Conservation (phyloP, 2,329 filamentous ascomycete genomes). For the Exophiala dermatitidis region DNA sequence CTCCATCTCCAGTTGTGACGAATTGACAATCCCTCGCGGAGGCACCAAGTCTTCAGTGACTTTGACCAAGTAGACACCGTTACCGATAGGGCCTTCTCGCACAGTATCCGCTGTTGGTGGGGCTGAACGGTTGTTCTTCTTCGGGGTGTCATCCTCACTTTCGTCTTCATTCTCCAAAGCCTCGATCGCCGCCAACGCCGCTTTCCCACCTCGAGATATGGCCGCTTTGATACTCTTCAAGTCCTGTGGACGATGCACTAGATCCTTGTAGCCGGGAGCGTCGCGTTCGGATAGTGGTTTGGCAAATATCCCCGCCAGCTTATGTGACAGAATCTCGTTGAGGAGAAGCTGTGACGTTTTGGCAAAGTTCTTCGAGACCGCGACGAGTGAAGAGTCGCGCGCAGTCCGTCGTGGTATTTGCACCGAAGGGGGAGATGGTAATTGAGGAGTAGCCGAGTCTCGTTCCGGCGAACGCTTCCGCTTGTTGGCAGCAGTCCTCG, state of each 20-base stretch:
- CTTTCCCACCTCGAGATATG: constrained; percentile 47
- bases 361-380: constrained; percentile 45
- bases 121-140: constrained; percentile 2
- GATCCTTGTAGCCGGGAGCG: constrained; percentile 66
- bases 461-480: constrained; percentile 38
- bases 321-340: constrained; percentile 69
- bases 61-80: constrained; percentile 37
- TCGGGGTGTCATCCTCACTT: constrained; percentile 33
- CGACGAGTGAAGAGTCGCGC: constrained; percentile 31
- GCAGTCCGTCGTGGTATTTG: constrained; percentile 29
- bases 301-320: constrained; percentile 72
- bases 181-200: constrained; percentile 39
- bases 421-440: constrained; percentile 9
- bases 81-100: constrained; percentile 31
- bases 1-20: constrained; percentile 84
- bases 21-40: constrained; percentile 86
- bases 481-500: constrained; percentile 20
- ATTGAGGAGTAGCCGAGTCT: constrained; percentile 16
- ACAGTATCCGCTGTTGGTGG: background rate
- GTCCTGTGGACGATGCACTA: constrained; percentile 68
- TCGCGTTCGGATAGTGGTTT: constrained; percentile 66
- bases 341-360: constrained; percentile 65
- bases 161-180: constrained; percentile 37
- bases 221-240: constrained; percentile 70
- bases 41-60: constrained; percentile 71